These are phyloP conservation scores for Amanita rimosa DNA, from an alignment of 768 basidiomycete species.

Conservation along the genomic window DNA sequence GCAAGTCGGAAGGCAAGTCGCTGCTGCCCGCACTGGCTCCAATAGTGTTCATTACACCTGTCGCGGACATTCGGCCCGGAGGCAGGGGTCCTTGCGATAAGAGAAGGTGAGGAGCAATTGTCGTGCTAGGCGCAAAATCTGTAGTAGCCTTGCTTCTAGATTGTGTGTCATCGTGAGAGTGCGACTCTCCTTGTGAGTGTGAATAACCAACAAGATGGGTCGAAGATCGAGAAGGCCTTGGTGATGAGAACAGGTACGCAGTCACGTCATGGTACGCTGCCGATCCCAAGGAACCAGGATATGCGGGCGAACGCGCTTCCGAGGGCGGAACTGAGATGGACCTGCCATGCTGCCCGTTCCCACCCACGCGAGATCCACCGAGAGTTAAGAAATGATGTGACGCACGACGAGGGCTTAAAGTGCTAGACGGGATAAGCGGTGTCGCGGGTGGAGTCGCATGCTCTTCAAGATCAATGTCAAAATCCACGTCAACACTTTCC, in stretches of 20 bases:
- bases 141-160: neutral
- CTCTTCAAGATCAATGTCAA: slow-evolving; percentile 15
- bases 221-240: slow-evolving; percentile 3
- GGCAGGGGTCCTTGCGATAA: neutral
- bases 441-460: slow-evolving; percentile 54
- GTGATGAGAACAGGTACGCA: slow-evolving; percentile 7
- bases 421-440: slow-evolving; percentile 35
- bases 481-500: slow-evolving; percentile 2
- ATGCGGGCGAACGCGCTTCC: slow-evolving; percentile 32
- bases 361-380: slow-evolving; percentile 6
- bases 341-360: slow-evolving; percentile 25
- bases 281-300: neutral
- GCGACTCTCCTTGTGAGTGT: neutral
- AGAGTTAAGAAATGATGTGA: slow-evolving; percentile 16
- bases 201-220: neutral
- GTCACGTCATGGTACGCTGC: slow-evolving; percentile 6
- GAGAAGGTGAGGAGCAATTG: slow-evolving; percentile 4
- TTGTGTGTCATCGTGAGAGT: neutral
- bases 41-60: slow-evolving; percentile 17
- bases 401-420: slow-evolving; percentile 15
- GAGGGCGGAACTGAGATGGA: slow-evolving; percentile 44
- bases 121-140: neutral
- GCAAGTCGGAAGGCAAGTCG: slow-evolving; percentile 32
- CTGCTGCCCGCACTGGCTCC: slow-evolving; percentile 5
- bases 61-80: neutral